Evolutionary conservation across 2,329 filamentous ascomycete species (phyloP), one percentile per base, ranked within the genome.

Genomic region (Rhynchosporium agropyri): DNA sequence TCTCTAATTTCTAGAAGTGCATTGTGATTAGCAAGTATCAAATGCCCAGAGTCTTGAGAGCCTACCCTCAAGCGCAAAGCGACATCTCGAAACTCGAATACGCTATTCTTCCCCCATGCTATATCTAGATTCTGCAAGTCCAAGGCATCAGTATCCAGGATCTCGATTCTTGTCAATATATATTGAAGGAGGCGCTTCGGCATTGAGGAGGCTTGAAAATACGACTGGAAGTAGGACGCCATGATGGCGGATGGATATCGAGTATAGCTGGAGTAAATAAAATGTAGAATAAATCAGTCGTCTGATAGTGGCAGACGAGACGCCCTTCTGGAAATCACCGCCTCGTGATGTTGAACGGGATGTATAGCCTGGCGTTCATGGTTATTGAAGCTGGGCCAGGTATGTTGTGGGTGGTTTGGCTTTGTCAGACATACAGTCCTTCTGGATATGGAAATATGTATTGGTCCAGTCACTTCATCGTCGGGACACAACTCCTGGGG

Each of bases 141-240:
- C 69, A 97, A 80, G 12, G 90, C 88, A 73, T 96, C 89, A 62
- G 91, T 90, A 73, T 98, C 95, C 64, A 99, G 85, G 61, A 97
- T 82, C 70, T 96, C 92, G 63, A 97, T 82, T 63, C 89, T 87
- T 29, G 89, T 89, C 48, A 99, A 81, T 56, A 89, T 91, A 79
- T 95, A 97, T 69, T 91, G 89, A 68, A 98, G 84, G 71, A 98
- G 83, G 76, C 89, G 88, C 83, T 95, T 96, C 79, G 93, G 91
- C 81, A 96, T 91, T 70, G 86, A 90, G 67, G 92, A 73, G 20
- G 67, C 61, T 61, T 69, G 68, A 48, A 74, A 72, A 60, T 71
- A 73, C 20, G 68, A 65, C 42, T 70, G 69, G n/a, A 75, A 69
- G 62, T 74, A 74, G 60, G 72, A 74, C 53, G 73, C 71, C 74